phyloP scores from a whole-genome alignment of 2,329 filamentous ascomycete genomes.

The Trichoderma sp. region DNA sequence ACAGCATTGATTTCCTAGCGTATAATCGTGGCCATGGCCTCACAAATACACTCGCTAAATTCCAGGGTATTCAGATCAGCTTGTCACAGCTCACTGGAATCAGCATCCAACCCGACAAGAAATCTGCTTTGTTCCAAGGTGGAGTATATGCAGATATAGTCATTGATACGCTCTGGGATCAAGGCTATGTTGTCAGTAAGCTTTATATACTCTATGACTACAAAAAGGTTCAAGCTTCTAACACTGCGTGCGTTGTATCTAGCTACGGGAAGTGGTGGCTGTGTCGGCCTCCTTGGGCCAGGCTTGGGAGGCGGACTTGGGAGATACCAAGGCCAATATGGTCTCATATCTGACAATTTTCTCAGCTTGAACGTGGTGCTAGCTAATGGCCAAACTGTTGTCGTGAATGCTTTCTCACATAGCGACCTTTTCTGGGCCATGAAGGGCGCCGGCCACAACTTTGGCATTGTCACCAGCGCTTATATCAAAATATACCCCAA shows the following conservation, averaged over 20 bases:
- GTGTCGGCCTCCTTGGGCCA: slow-evolving; percentile 36
- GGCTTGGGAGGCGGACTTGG: slow-evolving; percentile 38
- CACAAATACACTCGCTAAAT: background rate
- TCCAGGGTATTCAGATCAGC: slow-evolving; percentile 1
- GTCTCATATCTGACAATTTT: slow-evolving; percentile 40
- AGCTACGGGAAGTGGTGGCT: slow-evolving; percentile 10
- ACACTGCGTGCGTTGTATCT: background rate
- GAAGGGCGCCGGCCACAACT: slow-evolving; percentile 39
- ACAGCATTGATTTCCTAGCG: background rate
- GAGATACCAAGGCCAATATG: slow-evolving; percentile 35
- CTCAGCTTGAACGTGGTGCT: slow-evolving; percentile 38
- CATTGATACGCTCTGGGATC: background rate
- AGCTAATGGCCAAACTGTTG: slow-evolving; percentile 33
- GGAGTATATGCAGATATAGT: background rate
- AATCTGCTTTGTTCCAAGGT: background rate
- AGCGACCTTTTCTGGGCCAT: slow-evolving; percentile 42
- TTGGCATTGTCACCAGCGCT: slow-evolving; percentile 37
- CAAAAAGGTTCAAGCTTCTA: background rate
- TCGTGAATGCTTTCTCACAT: slow-evolving; percentile 30
- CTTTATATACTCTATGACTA: rapidly evolving
- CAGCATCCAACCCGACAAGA: background rate
- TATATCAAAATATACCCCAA: slow-evolving; percentile 36
- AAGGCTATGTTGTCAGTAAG: slow-evolving; percentile 3
- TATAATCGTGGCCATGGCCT: background rate
- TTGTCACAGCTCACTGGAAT: background rate